A percentile compares a stretch with the other conserved stretches of the same genome.
Conservation (phyloP, 331 rosid species). For the Quercus lobata region DNA sequence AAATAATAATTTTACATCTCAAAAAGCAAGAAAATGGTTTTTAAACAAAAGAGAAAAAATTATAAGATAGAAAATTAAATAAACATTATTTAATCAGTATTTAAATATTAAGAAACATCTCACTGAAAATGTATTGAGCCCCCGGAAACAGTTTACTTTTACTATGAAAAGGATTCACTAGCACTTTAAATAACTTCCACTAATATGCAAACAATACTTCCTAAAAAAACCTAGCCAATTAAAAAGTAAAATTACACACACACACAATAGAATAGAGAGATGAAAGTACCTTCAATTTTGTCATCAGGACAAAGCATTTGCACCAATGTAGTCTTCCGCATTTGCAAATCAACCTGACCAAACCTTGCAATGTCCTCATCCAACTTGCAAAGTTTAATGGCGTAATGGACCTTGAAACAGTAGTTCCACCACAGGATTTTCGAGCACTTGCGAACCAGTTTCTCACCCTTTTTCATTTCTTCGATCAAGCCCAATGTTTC, state of each 20-base stretch:
- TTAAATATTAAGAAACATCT: too few relatives aligned
- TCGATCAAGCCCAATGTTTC: not conserved
- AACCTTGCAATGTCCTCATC: not conserved
- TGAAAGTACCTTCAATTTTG: constrained; percentile 24
- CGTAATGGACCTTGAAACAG: not conserved
- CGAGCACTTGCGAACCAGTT: constrained; percentile 17
- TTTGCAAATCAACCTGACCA: not conserved
- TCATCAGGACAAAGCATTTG: constrained; percentile 35
- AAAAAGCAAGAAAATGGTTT: too few relatives aligned
- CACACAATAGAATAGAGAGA: too few relatives aligned
- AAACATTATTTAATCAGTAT: too few relatives aligned
- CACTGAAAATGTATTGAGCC: too few relatives aligned
- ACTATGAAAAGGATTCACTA: not conserved
- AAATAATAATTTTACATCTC: too few relatives aligned
- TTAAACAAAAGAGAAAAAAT: too few relatives aligned
- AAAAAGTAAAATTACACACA: not conserved
- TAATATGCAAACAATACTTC: not conserved
- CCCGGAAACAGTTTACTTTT: too few relatives aligned
- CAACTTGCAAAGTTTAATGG: not conserved
- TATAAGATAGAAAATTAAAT: too few relatives aligned
- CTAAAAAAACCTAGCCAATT: not conserved
- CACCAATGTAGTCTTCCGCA: constrained; percentile 37
- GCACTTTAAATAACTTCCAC: too few relatives aligned
- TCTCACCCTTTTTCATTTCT: not conserved
- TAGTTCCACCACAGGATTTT: constrained; percentile 1